These are phyloP conservation scores for Byssothecium circinans DNA, from an alignment of 2,329 filamentous ascomycete genomes.

Conservation along the genomic window DNA sequence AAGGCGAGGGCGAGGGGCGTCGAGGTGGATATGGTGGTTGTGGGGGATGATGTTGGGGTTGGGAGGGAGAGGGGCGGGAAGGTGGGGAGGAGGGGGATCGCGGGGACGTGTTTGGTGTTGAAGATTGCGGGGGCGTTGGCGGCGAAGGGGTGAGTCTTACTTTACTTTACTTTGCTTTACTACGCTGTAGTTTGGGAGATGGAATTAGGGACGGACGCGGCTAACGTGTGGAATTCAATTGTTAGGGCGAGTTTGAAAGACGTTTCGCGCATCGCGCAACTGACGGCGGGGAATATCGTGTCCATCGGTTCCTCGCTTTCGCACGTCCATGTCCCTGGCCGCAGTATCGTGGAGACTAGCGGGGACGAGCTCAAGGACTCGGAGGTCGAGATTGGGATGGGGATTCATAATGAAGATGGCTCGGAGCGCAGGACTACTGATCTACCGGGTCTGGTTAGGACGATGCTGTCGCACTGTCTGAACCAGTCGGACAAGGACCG, in stretches of 20 bases:
- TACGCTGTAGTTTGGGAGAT: no score
- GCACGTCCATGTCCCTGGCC: conserved; percentile 91
- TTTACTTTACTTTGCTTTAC: neutral
- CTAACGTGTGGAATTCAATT: neutral
- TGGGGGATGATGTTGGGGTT: conserved; percentile 90
- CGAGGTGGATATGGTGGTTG: conserved; percentile 83
- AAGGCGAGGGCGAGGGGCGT: conserved; percentile 82
- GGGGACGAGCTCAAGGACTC: conserved; percentile 61
- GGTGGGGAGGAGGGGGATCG: conserved; percentile 86
- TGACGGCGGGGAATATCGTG: conserved; percentile 74
- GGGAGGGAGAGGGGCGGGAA: conserved; percentile 82
- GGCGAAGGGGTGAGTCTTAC: conserved; percentile 60
- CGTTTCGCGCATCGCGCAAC: conserved; percentile 70
- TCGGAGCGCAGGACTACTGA: conserved; percentile 47
- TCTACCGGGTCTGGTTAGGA: conserved; percentile 51
- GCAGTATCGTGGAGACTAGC: conserved; percentile 57
- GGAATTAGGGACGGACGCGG: no score
- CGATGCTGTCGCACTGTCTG: conserved; percentile 67
- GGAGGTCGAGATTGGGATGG: conserved; percentile 72
- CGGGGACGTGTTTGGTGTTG: conserved; percentile 85
- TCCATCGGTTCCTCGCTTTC: conserved; percentile 83
- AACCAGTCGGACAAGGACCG: conserved; percentile 66
- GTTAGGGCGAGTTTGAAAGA: conserved; percentile 61
- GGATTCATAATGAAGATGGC: conserved; percentile 69
- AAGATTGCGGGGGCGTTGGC: conserved; percentile 88